Evolutionary conservation across 495 filamentous ascomycete species (phyloP).

Genomic region (Neurospora tetrasperma): DNA sequence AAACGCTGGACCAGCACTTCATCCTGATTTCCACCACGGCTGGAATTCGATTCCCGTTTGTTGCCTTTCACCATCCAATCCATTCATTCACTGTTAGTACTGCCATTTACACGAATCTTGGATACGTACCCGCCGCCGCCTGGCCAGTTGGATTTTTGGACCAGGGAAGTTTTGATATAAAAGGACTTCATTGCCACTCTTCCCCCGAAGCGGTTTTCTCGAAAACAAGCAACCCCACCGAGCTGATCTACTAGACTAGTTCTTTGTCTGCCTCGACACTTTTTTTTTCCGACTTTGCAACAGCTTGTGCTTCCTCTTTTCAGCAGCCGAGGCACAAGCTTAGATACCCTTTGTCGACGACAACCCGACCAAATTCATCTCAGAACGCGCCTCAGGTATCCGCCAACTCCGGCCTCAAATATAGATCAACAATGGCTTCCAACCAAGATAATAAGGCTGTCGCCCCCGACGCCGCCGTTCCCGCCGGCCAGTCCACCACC

Average conservation of each 20-base stretch:
- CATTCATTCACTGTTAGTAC: not conserved
- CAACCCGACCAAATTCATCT: not conserved
- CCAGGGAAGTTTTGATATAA: not conserved
- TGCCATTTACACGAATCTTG: not conserved
- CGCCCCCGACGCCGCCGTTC: not conserved
- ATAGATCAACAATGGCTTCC: not conserved
- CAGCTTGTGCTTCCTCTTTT: not conserved
- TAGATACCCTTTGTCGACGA: not conserved
- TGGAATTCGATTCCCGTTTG: not conserved
- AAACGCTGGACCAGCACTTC: not conserved
- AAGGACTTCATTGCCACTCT: not conserved
- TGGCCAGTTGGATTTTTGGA: not conserved
- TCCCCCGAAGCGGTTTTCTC: not conserved
- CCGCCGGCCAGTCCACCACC: not conserved
- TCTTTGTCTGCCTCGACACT: not conserved
- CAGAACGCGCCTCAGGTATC: not conserved
- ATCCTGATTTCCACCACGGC: not conserved
- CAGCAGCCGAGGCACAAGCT: not conserved
- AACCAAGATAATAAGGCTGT: not conserved
- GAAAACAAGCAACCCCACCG: not conserved
- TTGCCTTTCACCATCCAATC: not conserved
- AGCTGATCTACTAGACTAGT: not conserved
- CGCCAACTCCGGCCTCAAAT: not conserved
- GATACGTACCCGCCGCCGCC: not conserved
- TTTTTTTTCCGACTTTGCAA: not conserved